Evolutionary conservation across 2,329 filamentous ascomycete species (phyloP).

Genomic region (Berkeleyomyces basicola): DNA sequence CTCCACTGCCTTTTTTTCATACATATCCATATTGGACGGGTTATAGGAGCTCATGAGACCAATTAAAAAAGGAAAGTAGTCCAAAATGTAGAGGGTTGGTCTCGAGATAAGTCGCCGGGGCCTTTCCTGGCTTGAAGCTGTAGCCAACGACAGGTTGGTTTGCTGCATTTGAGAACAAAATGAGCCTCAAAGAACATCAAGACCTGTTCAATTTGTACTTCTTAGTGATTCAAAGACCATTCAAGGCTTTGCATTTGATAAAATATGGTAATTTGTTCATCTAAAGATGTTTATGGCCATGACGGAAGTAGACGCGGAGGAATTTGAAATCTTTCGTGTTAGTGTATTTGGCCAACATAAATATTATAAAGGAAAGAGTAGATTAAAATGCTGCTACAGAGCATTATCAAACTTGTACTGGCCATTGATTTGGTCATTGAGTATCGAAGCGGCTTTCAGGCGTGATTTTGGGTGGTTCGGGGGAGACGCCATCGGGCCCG

Average conservation of each 20-base stretch:
- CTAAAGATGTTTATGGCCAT: background rate
- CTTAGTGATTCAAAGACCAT: too few relatives aligned
- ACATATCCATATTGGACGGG: too few relatives aligned
- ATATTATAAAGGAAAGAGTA: background rate
- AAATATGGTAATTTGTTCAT: background rate
- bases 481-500: background rate
- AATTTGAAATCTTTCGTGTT: conserved; percentile 6
- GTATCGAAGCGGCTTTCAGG: background rate
- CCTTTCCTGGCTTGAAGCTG: too few relatives aligned
- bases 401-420: background rate
- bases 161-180: too few relatives aligned
- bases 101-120: too few relatives aligned
- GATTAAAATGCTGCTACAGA: background rate
- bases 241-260: background rate
- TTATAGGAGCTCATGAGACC: too few relatives aligned
- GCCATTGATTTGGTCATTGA: background rate
- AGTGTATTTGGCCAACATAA: background rate
- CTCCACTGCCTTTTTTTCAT: too few relatives aligned
- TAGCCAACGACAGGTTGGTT: too few relatives aligned
- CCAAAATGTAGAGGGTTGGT: too few relatives aligned
- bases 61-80: too few relatives aligned
- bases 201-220: too few relatives aligned
- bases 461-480: background rate
- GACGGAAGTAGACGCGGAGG: background rate
- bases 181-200: background rate